These are phyloP conservation scores for Cercospora sp. DNA, from an alignment of 2,329 filamentous ascomycete genomes.

Conservation along the genomic window DNA sequence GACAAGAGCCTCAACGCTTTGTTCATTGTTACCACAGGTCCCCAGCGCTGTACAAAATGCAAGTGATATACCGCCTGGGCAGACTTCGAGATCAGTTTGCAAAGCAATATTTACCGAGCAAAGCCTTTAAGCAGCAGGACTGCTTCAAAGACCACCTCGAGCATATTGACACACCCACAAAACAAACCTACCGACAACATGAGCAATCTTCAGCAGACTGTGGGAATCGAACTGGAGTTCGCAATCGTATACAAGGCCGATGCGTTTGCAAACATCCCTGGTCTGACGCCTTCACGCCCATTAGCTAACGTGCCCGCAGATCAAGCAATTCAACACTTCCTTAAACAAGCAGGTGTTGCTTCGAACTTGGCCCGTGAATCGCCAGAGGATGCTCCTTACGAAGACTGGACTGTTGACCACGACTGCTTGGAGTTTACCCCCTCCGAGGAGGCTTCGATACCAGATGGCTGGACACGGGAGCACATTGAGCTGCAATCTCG, in stretches of 20 bases:
- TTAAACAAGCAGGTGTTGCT: neutral
- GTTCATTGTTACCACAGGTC: neutral
- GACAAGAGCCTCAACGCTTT: neutral
- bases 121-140: neutral
- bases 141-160: neutral
- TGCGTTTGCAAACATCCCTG: conserved; percentile 3
- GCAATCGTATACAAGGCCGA: conserved; percentile 6
- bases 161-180: neutral
- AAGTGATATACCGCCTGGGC: neutral
- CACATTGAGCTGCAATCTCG: conserved; percentile 5
- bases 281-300: neutral
- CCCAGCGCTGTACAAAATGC: neutral
- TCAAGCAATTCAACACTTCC: conserved; percentile 2
- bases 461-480: neutral
- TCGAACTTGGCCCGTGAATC: neutral
- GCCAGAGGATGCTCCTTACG: neutral
- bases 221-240: conserved; percentile 15
- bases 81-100: neutral
- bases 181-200: neutral
- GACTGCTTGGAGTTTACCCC: neutral
- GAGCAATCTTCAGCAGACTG: neutral
- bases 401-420: neutral
- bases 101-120: neutral
- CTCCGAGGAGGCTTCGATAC: neutral
- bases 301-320: neutral